phyloP scores from a whole-genome alignment of 345 rosid genomes.

The Aquilaria malaccensis region DNA sequence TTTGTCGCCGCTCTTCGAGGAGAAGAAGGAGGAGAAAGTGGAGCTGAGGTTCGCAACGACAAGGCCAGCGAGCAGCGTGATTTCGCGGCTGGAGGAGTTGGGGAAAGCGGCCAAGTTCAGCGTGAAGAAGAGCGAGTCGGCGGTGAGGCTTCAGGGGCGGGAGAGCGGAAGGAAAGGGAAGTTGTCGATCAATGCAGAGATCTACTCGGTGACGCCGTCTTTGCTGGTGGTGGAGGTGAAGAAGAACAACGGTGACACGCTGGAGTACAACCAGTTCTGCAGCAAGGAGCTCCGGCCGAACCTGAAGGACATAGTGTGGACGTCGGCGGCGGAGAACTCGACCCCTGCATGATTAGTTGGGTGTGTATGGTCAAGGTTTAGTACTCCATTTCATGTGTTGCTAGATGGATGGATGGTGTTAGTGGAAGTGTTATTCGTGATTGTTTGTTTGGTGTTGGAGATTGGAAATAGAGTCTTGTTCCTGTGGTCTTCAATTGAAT shows the following conservation, averaged over 20 bases:
- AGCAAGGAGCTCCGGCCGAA: constrained; percentile 82
- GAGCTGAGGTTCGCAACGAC: constrained; percentile 86
- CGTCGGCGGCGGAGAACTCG: constrained; percentile 32
- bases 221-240: constrained; percentile 81
- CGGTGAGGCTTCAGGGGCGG: constrained; percentile 66
- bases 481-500: too few relatives aligned
- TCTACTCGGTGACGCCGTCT: constrained; percentile 71
- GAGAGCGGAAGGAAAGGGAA: constrained; percentile 86
- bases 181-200: constrained; percentile 66
- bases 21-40: constrained; percentile 72
- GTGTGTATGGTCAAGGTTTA: too few relatives aligned
- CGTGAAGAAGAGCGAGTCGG: constrained; percentile 64
- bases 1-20: constrained; percentile 79
- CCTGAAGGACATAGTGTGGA: constrained; percentile 86
- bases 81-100: constrained; percentile 70
- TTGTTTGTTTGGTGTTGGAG: too few relatives aligned
- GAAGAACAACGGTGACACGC: constrained; percentile 81
- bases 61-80: constrained; percentile 73
- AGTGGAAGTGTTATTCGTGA: too few relatives aligned
- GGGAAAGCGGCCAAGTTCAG: constrained; percentile 56
- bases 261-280: constrained; percentile 89
- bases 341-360: constrained; percentile 31
- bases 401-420: too few relatives aligned
- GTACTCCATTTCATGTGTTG: too few relatives aligned
- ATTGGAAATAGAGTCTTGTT: too few relatives aligned